Evolutionary conservation across 2,329 filamentous ascomycete species (phyloP), one percentile per base, ranked within the genome.

Genomic region (Dactylonectria estremocensis): DNA sequence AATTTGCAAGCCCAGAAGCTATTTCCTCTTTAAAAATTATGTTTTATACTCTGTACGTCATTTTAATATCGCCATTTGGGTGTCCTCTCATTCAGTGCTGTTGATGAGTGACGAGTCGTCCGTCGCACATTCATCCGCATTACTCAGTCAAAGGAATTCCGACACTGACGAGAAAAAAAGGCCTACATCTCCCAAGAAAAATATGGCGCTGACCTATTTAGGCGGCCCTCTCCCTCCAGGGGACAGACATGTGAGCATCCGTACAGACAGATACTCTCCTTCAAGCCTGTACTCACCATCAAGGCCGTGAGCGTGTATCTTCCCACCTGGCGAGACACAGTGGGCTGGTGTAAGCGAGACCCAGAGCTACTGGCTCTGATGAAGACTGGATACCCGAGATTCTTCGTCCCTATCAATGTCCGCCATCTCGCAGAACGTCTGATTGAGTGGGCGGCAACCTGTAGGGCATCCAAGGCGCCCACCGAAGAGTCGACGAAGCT

Each of bases 271-370:
- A 31, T 43, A 5, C 22, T 22, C 22, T 13, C 16, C 16, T 3
- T 37, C 18, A 20, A 20, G 9, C 24, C 7, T 13, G 24, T 22
- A 4, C 24, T 57, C 20, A 49, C 24, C 14, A 11, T 11, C 2
- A 33, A 79, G 77, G 75, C 69, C 18, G 67, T 78, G 33, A 79
- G 77, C 61, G 77, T 79, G 9, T 79, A 74, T 11, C 73, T 79
- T n/a, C 77, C 76, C 3, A 72, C 64, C 33, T 79, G 75, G 77
- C 61, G 65, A 67, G 72, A 78, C n/a, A 73, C 72, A 0, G 37
- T 71, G 8, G 72, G 65, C 35, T 78, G 72, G 74, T 77, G 69
- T 3, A 69, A 50, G 11, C 63, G 70, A 28, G 70, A 79, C 1
- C 71, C 71, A 1, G 40, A 58, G 6, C 22, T 77, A 5, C 54